These are phyloP conservation scores for Podila epigama DNA, from an alignment of 192 early-diverging fungal genomes.

Conservation along the genomic window DNA sequence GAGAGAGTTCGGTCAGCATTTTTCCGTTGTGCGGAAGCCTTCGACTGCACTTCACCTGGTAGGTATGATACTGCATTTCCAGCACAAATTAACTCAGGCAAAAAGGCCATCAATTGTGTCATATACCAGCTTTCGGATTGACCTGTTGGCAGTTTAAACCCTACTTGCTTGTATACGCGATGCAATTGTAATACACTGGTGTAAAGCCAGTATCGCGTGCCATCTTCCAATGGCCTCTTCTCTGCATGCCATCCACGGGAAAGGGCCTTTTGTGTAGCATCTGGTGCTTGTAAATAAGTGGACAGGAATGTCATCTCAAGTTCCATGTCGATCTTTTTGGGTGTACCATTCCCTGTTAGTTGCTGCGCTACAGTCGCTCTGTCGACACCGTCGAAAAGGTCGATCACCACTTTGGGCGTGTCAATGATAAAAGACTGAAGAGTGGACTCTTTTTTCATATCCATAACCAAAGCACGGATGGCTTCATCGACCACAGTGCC, in stretches of 20 bases:
- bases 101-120: neutral
- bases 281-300: too few relatives aligned
- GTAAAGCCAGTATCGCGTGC: neutral
- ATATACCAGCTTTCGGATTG: conserved; percentile 3
- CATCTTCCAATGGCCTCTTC: too few relatives aligned
- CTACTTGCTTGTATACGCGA: neutral
- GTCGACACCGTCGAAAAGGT: neutral
- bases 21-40: neutral
- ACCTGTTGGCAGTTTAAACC: neutral
- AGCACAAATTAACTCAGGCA: neutral
- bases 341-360: neutral
- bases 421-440: conserved; percentile 6
- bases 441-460: neutral
- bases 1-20: neutral
- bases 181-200: neutral
- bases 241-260: too few relatives aligned
- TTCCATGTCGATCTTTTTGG: too few relatives aligned
- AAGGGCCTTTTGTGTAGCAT: too few relatives aligned
- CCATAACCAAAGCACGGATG: neutral
- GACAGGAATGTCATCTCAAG: too few relatives aligned
- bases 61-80: neutral
- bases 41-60: neutral
- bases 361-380: neutral
- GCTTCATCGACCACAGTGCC: conserved; percentile 1
- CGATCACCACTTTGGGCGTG: neutral